Percentiles rank a stretch among this genome's conserved stretches.
Conservation (phyloP, 1,284 basidiomycete species). For the Tausonia pullulans region DNA sequence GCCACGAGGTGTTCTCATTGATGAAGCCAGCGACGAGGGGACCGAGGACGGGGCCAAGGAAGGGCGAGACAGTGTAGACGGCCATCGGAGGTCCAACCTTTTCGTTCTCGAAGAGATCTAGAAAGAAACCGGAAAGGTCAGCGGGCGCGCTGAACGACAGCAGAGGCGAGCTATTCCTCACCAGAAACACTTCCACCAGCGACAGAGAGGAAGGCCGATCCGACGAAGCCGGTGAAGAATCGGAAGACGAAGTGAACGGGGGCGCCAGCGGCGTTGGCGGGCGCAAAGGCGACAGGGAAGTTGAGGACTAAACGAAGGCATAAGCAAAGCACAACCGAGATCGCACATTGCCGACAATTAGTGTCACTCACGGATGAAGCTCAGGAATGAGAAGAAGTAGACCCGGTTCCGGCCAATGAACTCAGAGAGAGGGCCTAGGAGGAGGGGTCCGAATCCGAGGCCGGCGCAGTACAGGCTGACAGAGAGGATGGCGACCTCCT, state of each 20-base stretch:
- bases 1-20: conserved; percentile 51
- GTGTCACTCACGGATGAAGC: conserved; percentile 25
- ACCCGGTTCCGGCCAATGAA: conserved; percentile 45
- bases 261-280: conserved; percentile 22
- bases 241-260: conserved; percentile 48
- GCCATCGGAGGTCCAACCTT: conserved; percentile 65
- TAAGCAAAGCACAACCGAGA: not conserved
- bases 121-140: not conserved
- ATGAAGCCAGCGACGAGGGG: conserved; percentile 42
- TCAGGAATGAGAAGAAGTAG: conserved; percentile 42
- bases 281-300: conserved; percentile 51
- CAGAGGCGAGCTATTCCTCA: not conserved
- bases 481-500: conserved; percentile 58
- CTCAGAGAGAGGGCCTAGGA: conserved; percentile 48
- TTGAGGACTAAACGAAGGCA: conserved; percentile 38
- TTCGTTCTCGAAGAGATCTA: conserved; percentile 53
- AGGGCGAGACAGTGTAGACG: conserved; percentile 56
- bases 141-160: not conserved
- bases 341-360: no score
- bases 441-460: conserved; percentile 24
- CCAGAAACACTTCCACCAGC: conserved; percentile 56
- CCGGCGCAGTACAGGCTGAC: conserved; percentile 47
- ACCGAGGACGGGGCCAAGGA: conserved; percentile 61
- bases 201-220: conserved; percentile 65
- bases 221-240: conserved; percentile 53